A percentile compares a stretch with the other conserved stretches of the same genome.
Conservation (phyloP, 73 alveolate species). For the Paramecium tetraurelia region DNA sequence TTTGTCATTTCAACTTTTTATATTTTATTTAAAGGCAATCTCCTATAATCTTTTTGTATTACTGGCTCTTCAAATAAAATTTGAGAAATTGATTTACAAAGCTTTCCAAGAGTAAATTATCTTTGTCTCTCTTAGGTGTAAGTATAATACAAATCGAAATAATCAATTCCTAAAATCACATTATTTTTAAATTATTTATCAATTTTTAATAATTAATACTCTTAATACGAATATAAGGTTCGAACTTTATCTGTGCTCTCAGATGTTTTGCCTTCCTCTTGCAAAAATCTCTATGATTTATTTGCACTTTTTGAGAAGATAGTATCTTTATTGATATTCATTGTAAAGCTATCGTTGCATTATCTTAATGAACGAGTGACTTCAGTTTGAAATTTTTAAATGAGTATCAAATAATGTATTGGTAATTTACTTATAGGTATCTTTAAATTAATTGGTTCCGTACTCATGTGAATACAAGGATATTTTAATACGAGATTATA, state of each 20-base stretch:
- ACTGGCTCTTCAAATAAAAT: neutral
- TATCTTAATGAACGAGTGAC: neutral
- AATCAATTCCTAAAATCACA: neutral
- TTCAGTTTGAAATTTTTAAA: neutral
- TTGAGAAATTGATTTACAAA: neutral
- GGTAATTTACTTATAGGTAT: conserved; percentile 32
- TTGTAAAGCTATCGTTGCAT: neutral
- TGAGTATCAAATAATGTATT: neutral
- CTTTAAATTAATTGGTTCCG: neutral
- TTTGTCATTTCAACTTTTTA: neutral
- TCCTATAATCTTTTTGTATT: neutral
- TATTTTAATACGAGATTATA: neutral
- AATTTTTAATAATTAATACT: neutral
- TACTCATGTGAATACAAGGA: neutral
- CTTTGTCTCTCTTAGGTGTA: neutral
- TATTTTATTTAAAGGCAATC: neutral
- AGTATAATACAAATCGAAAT: neutral
- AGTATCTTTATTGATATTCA: neutral
- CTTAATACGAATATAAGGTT: neutral
- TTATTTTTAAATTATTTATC: neutral
- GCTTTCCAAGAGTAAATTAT: neutral
- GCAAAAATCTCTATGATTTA: neutral
- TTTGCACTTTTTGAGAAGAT: neutral
- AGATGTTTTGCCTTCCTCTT: neutral
- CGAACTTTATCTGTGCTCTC: neutral